Base-by-base conservation (phyloP, 371 early-diverging fungal species). In the Apophysomyces ossiformis region DNA sequence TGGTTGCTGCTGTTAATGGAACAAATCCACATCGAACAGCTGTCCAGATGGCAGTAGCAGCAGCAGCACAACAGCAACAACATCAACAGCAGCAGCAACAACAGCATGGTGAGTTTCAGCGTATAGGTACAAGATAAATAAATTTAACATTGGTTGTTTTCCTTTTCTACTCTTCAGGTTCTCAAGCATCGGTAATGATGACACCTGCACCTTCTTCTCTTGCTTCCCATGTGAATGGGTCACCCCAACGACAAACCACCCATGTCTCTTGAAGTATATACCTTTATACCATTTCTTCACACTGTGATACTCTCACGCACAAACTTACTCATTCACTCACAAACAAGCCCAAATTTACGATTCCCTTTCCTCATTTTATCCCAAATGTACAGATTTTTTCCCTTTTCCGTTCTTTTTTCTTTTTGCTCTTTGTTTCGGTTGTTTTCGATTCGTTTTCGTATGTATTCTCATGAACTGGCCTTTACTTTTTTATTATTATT, bases 1-100 rank as follows among this genome's bases (percentile, higher is more conserved):
- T 75, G 69, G 69, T 71, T n/a, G 79, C 79, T 37, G 76, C 63
- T n/a, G 77, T 80, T 11, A 77, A 73, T 59, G 72, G 68, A 50
- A 65, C 60, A 13, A 60, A 63, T 56, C 70, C 64, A 36, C 69
- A 70, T 38, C 72, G 76, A 43, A 67, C 74, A 5, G 76, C 74
- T 56, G 73, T 76, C 65, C 76, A 76, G 45, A 69, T 77, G 64
- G 78, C 76, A 1, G 61, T 74, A 59, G 75, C 72, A 12, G 73
- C 77, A 9, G 73, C 73, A 44, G 76, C 75, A 57, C 71, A 71
- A 41, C 67, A 67, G 21, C 65, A 69, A 45, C 46, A 45, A 18
- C 46, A 13, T n/a, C 46, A 45, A 13, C 46, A 45, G 46, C 46
- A 13, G 16, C 54, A 50, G 9, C 54, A n/a, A 21, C 54, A 21